These are phyloP conservation scores for Cadophora gregata DNA, from an alignment of 2,329 filamentous ascomycete species.

Conservation along the genomic window DNA sequence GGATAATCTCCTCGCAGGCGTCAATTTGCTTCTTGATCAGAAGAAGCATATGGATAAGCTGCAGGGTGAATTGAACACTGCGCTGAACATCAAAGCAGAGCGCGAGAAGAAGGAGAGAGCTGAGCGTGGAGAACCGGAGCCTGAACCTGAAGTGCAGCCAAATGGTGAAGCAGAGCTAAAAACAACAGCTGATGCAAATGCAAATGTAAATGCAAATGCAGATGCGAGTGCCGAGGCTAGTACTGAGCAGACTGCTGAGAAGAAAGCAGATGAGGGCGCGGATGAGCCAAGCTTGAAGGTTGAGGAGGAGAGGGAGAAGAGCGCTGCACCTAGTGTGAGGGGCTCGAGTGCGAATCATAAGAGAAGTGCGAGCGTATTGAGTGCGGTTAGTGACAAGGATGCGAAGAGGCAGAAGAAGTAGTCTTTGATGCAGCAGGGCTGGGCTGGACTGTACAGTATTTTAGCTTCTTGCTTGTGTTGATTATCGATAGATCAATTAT, in stretches of 20 bases:
- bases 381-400: slow-evolving; percentile 67
- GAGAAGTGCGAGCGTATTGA: slow-evolving; percentile 83
- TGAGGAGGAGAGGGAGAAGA: slow-evolving; percentile 44
- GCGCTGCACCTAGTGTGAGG: slow-evolving; percentile 50
- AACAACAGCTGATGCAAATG: slow-evolving; percentile 38
- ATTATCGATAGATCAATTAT: slow-evolving; percentile 11
- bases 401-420: slow-evolving; percentile 55
- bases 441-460: background rate
- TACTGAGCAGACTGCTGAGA: slow-evolving; percentile 39
- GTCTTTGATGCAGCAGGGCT: background rate
- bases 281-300: slow-evolving; percentile 61
- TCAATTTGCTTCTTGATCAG: slow-evolving; percentile 73
- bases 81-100: slow-evolving; percentile 59
- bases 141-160: slow-evolving; percentile 49
- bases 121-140: slow-evolving; percentile 21
- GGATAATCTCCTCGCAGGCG: slow-evolving; percentile 71
- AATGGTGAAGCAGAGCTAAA: slow-evolving; percentile 41
- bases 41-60: slow-evolving; percentile 79
- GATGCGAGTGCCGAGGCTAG: slow-evolving; percentile 44
- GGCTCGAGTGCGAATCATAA: slow-evolving; percentile 72
- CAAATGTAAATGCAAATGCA: slow-evolving; percentile 32
- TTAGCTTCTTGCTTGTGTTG: slow-evolving; percentile 15
- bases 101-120: slow-evolving; percentile 45
- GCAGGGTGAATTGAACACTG: slow-evolving; percentile 70
- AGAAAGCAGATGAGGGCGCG: slow-evolving; percentile 50